Conservation (phyloP, 2,329 filamentous ascomycete genomes). For the Colletotrichum musicola region DNA sequence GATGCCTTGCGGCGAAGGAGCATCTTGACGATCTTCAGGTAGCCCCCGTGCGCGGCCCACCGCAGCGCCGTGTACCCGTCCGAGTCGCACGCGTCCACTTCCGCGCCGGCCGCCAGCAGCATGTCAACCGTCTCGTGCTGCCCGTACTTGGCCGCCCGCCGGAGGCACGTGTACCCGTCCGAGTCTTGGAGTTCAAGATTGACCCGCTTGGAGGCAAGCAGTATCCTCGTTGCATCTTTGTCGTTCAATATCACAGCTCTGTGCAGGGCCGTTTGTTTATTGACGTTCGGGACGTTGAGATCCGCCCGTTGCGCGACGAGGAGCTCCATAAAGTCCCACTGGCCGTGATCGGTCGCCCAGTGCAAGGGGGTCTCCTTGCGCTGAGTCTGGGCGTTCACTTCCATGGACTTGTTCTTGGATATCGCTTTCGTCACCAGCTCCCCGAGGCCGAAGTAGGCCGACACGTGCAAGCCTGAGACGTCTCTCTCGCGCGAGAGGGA, state of each 20-base stretch:
- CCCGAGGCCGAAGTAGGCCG: slow-evolving; percentile 19
- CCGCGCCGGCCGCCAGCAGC: background rate
- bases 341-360: slow-evolving; percentile 6
- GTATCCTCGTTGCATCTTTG: background rate
- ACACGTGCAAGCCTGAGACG: background rate
- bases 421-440: slow-evolving; percentile 13
- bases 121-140: background rate
- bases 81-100: background rate
- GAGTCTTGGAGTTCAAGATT: slow-evolving; percentile 20
- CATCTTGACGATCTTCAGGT: slow-evolving; percentile 1
- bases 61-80: slow-evolving; percentile 17
- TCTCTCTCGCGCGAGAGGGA: background rate
- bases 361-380: slow-evolving; percentile 19
- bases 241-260: background rate
- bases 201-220: background rate
- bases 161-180: slow-evolving; percentile 13
- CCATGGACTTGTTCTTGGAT: background rate
- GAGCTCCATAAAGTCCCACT: background rate
- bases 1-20: slow-evolving; percentile 1
- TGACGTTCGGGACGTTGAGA: slow-evolving; percentile 7
- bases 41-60: slow-evolving; percentile 20
- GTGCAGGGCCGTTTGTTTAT: slow-evolving; percentile 12
- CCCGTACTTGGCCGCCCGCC: slow-evolving; percentile 16
- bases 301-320: background rate
- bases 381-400: slow-evolving; percentile 17